These are phyloP conservation scores for Aspergillus taichungensis DNA, from an alignment of 495 filamentous ascomycete species.

Conservation along the genomic window DNA sequence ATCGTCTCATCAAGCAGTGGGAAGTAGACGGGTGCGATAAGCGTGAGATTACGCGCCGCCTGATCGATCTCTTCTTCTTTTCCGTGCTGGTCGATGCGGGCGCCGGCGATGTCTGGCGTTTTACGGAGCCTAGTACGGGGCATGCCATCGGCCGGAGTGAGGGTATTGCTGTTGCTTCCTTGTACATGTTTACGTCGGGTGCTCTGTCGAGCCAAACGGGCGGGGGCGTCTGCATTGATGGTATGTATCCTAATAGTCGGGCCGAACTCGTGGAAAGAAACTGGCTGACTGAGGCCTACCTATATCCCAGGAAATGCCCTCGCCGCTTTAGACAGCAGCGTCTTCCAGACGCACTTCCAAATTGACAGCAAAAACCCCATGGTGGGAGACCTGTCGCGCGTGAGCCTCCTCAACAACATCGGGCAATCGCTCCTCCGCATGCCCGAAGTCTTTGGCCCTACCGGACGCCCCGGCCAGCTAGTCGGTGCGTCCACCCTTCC, in stretches of 20 bases:
- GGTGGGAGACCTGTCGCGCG: slow-evolving; percentile 40
- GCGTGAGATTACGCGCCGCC: slow-evolving; percentile 63
- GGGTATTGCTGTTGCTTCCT: slow-evolving; percentile 49
- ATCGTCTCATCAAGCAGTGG: slow-evolving; percentile 62
- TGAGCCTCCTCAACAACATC: slow-evolving; percentile 39
- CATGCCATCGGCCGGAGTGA: slow-evolving; percentile 44
- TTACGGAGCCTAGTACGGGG: slow-evolving; percentile 41
- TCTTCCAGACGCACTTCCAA: slow-evolving; percentile 23
- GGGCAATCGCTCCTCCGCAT: slow-evolving; percentile 37
- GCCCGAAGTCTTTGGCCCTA: slow-evolving; percentile 41
- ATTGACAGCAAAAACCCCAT: slow-evolving; percentile 42
- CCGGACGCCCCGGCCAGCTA: slow-evolving; percentile 45
- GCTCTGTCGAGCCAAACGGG: slow-evolving; percentile 16
- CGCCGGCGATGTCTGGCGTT: slow-evolving; percentile 67
- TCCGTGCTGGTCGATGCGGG: slow-evolving; percentile 88
- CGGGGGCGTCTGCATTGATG: slow-evolving; percentile 19
- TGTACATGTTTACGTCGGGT: slow-evolving; percentile 51
- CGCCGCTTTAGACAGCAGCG: no score
- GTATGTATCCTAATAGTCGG: slow-evolving; percentile 8
- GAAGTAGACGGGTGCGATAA: slow-evolving; percentile 49
- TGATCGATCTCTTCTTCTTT: slow-evolving; percentile 79
- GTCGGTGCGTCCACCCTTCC: slow-evolving; percentile 31
- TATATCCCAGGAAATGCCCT: slow-evolving; percentile 5
- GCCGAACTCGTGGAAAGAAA: not conserved
- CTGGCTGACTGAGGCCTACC: slow-evolving; percentile 5